These are phyloP conservation scores for Yamadazyma membranifaciens DNA, from an alignment of 1,139 yeast species.

Conservation along the genomic window DNA sequence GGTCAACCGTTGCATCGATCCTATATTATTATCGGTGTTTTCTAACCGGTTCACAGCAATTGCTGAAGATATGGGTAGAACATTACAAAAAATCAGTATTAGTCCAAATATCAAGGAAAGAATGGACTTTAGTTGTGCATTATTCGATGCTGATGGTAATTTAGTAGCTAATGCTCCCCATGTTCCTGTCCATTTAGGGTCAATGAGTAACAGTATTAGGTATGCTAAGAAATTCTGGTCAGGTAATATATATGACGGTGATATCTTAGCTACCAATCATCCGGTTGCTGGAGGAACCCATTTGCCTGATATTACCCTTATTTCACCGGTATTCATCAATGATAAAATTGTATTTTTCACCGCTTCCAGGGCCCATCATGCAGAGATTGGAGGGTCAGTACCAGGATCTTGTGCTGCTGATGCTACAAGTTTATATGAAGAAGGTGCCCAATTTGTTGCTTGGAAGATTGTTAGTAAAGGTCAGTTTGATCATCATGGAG, in stretches of 20 bases:
- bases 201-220: slow-evolving; percentile 77
- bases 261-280: slow-evolving; percentile 73
- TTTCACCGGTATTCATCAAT: slow-evolving; percentile 51
- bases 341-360: slow-evolving; percentile 38
- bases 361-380: slow-evolving; percentile 46
- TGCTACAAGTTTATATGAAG: slow-evolving; percentile 39
- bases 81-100: slow-evolving; percentile 74
- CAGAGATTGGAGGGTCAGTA: slow-evolving; percentile 43
- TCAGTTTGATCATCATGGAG: slow-evolving; percentile 38
- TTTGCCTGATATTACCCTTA: slow-evolving; percentile 78
- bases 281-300: slow-evolving; percentile 81
- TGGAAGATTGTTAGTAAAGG: slow-evolving; percentile 36
- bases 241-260: slow-evolving; percentile 60
- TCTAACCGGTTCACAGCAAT: slow-evolving; percentile 83
- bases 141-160: slow-evolving; percentile 71
- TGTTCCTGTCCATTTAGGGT: slow-evolving; percentile 82
- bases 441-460: slow-evolving; percentile 42
- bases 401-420: slow-evolving; percentile 47
- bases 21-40: slow-evolving; percentile 71
- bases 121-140: slow-evolving; percentile 79
- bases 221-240: slow-evolving; percentile 65
- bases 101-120: slow-evolving; percentile 82
- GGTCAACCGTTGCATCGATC: slow-evolving; percentile 48
- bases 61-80: slow-evolving; percentile 87
- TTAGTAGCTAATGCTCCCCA: slow-evolving; percentile 85